Conservation (phyloP, 2,329 filamentous ascomycete genomes). For the Penicillium sp. region DNA sequence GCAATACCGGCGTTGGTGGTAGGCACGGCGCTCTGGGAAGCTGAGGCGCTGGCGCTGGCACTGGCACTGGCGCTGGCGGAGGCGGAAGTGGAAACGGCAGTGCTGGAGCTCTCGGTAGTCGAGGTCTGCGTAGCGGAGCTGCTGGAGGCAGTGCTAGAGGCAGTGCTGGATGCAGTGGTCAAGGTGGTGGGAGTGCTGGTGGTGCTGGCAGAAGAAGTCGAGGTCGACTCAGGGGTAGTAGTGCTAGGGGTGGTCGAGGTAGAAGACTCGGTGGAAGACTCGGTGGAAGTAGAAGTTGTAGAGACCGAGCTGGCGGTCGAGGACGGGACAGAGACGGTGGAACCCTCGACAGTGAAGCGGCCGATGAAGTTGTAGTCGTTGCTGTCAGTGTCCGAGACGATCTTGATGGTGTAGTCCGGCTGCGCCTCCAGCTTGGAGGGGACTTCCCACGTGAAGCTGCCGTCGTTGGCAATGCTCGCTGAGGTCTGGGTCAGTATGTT, state of each 20-base stretch:
- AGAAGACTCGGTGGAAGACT: slow-evolving; percentile 16
- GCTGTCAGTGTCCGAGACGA: slow-evolving; percentile 49
- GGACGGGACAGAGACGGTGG: slow-evolving; percentile 36
- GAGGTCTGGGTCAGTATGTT: slow-evolving; percentile 1
- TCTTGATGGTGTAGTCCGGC: slow-evolving; percentile 54
- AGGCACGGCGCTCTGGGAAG: slow-evolving; percentile 27
- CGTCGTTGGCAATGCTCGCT: slow-evolving; percentile 52
- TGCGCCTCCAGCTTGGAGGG: slow-evolving; percentile 42
- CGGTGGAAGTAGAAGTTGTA: slow-evolving; percentile 22
- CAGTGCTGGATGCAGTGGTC: slow-evolving; percentile 20
- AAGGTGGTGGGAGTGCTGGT: slow-evolving; percentile 20
- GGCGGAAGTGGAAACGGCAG: slow-evolving; percentile 15
- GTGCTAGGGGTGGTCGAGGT: slow-evolving; percentile 21
- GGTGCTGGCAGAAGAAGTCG: slow-evolving; percentile 14
- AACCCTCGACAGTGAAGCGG: slow-evolving; percentile 51
- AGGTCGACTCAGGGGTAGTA: slow-evolving; percentile 21
- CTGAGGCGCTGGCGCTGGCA: slow-evolving; percentile 20
- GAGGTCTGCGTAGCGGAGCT: slow-evolving; percentile 21
- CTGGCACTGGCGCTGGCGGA: not conserved
- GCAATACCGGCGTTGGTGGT: slow-evolving; percentile 32
- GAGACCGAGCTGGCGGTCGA: slow-evolving; percentile 33
- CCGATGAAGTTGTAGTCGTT: slow-evolving; percentile 53
- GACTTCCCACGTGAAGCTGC: slow-evolving; percentile 51
- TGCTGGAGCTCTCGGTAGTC: slow-evolving; percentile 22
- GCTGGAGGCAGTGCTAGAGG: slow-evolving; percentile 11